Percentiles rank a stretch among this genome's conserved stretches.
phyloP scores from a whole-genome alignment of 179 eudicot genomes.

The Camellia oleifera region DNA sequence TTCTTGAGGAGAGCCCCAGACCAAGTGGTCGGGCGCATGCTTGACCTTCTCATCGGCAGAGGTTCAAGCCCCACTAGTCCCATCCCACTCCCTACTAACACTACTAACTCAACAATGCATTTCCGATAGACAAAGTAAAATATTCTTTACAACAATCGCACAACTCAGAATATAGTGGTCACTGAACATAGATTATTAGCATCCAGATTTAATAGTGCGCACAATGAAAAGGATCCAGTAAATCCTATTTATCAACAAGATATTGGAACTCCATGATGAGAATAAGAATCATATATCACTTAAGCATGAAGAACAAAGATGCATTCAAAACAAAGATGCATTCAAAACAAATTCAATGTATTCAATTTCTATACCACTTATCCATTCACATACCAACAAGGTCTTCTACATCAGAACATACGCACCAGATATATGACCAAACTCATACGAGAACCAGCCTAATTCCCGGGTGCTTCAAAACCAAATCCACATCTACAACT shows the following conservation, averaged over 20 bases:
- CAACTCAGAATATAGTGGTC: neutral
- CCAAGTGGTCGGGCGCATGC: no score
- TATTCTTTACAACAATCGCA: neutral
- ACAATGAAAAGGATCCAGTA: neutral
- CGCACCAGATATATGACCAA: constrained; percentile 41
- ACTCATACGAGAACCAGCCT: constrained; percentile 46
- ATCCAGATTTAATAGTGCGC: neutral
- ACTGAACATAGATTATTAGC: neutral
- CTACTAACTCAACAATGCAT: no score
- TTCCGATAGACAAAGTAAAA: no score
- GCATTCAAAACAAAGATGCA: constrained; percentile 21
- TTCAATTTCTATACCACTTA: constrained; percentile 65
- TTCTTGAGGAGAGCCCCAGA: neutral
- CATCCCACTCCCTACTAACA: no score
- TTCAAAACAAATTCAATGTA: constrained; percentile 31
- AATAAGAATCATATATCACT: neutral
- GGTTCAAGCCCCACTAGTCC: no score
- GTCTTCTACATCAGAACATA: constrained; percentile 62
- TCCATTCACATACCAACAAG: constrained; percentile 67
- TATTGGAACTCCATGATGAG: neutral
- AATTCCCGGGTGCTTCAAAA: constrained; percentile 36
- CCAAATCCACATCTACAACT: constrained; percentile 41
- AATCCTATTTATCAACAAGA: neutral
- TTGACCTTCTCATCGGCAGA: no score
- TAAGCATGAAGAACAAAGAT: constrained; percentile 15